A percentile compares a stretch with the other conserved stretches of the same genome.
Evolutionary conservation across 2,329 filamentous ascomycete genomes (phyloP).

Genomic region (Didymella lethalis): DNA sequence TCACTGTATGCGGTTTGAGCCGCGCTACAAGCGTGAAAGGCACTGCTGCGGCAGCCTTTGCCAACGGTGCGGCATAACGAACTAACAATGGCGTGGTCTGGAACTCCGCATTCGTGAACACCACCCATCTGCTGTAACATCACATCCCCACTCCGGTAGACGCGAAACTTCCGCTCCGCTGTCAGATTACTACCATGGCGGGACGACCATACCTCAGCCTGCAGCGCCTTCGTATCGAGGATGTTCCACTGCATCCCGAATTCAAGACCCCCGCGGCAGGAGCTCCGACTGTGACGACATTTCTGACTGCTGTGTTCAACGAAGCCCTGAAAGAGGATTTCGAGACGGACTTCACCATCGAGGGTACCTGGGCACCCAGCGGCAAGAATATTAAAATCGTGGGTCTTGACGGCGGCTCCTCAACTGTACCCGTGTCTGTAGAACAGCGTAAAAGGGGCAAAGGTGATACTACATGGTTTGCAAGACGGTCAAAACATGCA

Average conservation of each 20-base stretch:
- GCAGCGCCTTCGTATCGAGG: constrained; percentile 15
- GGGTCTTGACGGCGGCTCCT: constrained; percentile 4
- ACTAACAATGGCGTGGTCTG: constrained; percentile 11
- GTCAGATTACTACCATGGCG: constrained; percentile 17
- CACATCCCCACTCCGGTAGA: constrained; percentile 10
- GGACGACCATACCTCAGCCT: constrained; percentile 19
- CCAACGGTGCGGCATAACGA: not conserved
- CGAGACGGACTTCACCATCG: constrained; percentile 24
- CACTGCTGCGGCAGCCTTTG: not conserved
- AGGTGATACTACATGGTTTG: constrained; percentile 67
- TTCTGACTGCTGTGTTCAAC: constrained; percentile 28
- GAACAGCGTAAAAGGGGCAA: constrained; percentile 30
- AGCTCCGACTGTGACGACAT: constrained; percentile 23
- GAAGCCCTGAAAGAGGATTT: constrained; percentile 31
- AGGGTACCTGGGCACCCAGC: constrained; percentile 26
- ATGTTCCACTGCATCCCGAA: constrained; percentile 33
- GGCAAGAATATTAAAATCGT: constrained; percentile 25
- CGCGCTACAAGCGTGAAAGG: not conserved
- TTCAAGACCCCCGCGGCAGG: constrained; percentile 11
- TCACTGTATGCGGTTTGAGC: not conserved
- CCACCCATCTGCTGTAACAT: constrained; percentile 15
- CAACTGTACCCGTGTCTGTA: constrained; percentile 23
- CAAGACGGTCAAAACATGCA: constrained; percentile 64
- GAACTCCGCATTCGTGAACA: constrained; percentile 5
- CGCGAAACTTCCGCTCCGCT: constrained; percentile 32